phyloP scores from a whole-genome alignment of 2,329 filamentous ascomycete genomes.

The Podosphaera leucotricha region DNA sequence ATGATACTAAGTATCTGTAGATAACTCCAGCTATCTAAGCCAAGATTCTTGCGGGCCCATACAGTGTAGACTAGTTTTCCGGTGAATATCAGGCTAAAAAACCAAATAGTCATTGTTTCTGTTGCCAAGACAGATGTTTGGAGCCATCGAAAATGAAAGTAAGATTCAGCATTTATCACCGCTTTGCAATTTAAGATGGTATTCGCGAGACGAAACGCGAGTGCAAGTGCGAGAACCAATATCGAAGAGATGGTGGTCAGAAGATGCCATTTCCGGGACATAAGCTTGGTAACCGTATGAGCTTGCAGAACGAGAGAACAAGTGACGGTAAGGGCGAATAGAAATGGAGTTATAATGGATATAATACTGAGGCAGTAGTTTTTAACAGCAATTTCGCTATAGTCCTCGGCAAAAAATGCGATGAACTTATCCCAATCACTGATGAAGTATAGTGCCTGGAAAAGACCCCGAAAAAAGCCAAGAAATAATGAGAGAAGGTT shows the following conservation, averaged over 20 bases:
- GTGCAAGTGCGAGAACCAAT: slow-evolving; percentile 24
- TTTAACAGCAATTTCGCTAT: slow-evolving; percentile 18
- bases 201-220: slow-evolving; percentile 28
- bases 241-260: slow-evolving; percentile 24
- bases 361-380: slow-evolving; percentile 24
- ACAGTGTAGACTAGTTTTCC: slow-evolving; percentile 35
- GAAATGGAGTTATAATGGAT: slow-evolving; percentile 23
- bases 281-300: slow-evolving; percentile 28
- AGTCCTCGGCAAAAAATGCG: slow-evolving; percentile 23
- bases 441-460: slow-evolving; percentile 26
- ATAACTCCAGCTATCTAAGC: slow-evolving; percentile 34
- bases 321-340: slow-evolving; percentile 31
- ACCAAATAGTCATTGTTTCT: slow-evolving; percentile 32
- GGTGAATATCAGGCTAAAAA: slow-evolving; percentile 37
- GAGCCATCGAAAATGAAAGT: slow-evolving; percentile 5
- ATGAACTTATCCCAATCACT: slow-evolving; percentile 28
- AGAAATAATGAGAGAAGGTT: slow-evolving; percentile 31
- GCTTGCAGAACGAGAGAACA: slow-evolving; percentile 37
- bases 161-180: slow-evolving; percentile 9
- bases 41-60: slow-evolving; percentile 27
- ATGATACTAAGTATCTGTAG: slow-evolving; percentile 46
- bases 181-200: slow-evolving; percentile 22
- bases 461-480: slow-evolving; percentile 26
- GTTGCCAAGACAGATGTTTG: slow-evolving; percentile 19
- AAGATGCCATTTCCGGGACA: slow-evolving; percentile 21